Conservation (phyloP, 257 asterid species). For the Nyctanthes arbortristis region DNA sequence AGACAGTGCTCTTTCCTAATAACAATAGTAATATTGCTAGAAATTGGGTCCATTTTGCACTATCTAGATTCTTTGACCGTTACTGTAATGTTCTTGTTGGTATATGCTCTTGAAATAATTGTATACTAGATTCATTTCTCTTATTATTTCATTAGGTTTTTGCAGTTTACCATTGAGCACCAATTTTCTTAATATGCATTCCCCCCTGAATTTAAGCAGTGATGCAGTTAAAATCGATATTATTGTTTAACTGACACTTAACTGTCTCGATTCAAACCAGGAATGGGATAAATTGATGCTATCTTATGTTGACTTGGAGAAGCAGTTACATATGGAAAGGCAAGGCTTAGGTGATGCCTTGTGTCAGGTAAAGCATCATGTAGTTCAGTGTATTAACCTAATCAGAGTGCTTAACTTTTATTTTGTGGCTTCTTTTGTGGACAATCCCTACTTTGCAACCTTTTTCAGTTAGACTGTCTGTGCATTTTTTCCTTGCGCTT, state of each 20-base stretch:
- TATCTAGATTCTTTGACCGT: not conserved
- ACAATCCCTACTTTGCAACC: not conserved
- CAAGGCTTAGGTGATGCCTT: constrained; percentile 97
- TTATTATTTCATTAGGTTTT: not conserved
- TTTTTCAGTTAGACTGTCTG: not conserved
- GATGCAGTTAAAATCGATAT: not conserved
- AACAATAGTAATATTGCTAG: not conserved
- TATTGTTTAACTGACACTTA: not conserved
- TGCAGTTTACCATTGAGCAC: not conserved
- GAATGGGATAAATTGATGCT: constrained; percentile 99
- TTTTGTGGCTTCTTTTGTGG: not conserved
- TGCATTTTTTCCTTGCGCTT: not conserved
- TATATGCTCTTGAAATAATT: constrained; percentile 1
- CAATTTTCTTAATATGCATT: not conserved
- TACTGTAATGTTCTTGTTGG: not conserved
- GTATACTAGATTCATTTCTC: not conserved
- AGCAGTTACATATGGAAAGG: constrained; percentile 92
- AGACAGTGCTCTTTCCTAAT: not conserved
- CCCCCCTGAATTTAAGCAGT: not conserved
- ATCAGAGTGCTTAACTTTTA: too few relatives aligned
- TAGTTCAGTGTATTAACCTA: too few relatives aligned
- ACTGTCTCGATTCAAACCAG: constrained; percentile 36
- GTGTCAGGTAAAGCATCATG: constrained; percentile 96
- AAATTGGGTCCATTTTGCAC: not conserved
- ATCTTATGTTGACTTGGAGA: constrained; percentile 92